Base-by-base conservation (phyloP, 2,329 filamentous ascomycete species). In the Pseudodiploospora longispora region DNA sequence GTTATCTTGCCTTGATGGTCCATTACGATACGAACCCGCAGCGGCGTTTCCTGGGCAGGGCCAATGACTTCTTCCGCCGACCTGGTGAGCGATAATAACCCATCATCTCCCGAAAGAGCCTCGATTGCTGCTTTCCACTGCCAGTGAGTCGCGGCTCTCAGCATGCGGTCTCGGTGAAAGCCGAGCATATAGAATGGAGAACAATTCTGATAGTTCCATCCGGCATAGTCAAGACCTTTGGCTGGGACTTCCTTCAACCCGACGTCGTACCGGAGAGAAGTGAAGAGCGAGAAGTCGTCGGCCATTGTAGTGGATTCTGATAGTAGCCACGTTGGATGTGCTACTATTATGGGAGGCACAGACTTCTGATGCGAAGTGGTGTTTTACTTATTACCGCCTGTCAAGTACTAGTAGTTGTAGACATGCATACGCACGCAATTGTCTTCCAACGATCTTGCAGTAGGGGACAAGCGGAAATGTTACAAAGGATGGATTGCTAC, bases 151-250 rank as follows among this genome's bases (percentile, higher is more conserved):
- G 79, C 78, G 10, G 78, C 80, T 45, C 68, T 74, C n/a, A 88
- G 70, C 59, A 95, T 76, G 42, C 89, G 83, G 59, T 90, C 84
- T 38, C 80, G 78, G 61, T 95, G 89, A 53, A 83, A 82, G 46
- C 80, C 72, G 10, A 93, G 75, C 74, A 94, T 87, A 62, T 94
- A 94, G 53, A 87, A 82, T 0, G 82, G 76, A 6, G 80, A 85
- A 6, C 67, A 57, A 28, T 69, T 64, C 28, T 56, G 51, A 53
- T 67, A 70, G 55, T 80, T 81, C 66, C 72, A 82, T 12, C 70
- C 75, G 35, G 69, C 62, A 48, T 71, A 57, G 30, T 55, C 47
- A 30, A 69, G 58, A 2, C 59, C 60, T 31, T 57, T 62, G 43
- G 63, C 62, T 7, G 68, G 63, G 32, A 71, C 62, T 6, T 63